phyloP scores from a whole-genome alignment of 306 rosid genomes.

The Boehmeria nivea region DNA sequence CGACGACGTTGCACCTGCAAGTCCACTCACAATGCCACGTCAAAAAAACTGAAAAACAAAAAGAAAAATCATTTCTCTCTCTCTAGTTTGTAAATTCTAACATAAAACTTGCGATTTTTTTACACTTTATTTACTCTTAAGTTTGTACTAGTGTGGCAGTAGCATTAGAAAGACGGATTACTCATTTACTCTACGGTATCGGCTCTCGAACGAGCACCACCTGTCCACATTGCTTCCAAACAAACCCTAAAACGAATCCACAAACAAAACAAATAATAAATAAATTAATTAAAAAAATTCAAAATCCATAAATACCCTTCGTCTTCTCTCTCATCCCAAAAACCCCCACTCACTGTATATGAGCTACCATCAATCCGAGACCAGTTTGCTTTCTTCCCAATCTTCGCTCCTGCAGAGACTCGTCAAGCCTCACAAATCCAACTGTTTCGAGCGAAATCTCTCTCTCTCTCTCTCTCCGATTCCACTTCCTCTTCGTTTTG shows the following conservation, averaged over 20 bases:
- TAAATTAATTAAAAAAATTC: neutral
- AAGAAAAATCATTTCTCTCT: neutral
- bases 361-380: no score
- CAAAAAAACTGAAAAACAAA: neutral
- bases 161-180: no score
- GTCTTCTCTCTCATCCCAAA: conserved; percentile 2
- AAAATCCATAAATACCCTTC: conserved; percentile 47
- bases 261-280: no score
- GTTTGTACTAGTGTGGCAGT: no score
- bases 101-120: no score
- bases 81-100: no score
- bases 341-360: no score
- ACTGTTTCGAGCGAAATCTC: conserved; percentile 2
- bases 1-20: neutral
- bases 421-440: neutral
- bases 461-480: conserved; percentile 23
- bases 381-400: no score
- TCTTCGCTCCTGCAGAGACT: no score
- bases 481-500: conserved; percentile 34
- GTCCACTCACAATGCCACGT: neutral
- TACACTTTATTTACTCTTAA: no score
- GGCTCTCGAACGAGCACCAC: no score
- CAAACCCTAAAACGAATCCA: neutral
- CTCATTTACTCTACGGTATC: no score
- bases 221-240: conserved; percentile 12